Conservation (phyloP, 2,329 filamentous ascomycete species). For the Colletotrichum sp. region DNA sequence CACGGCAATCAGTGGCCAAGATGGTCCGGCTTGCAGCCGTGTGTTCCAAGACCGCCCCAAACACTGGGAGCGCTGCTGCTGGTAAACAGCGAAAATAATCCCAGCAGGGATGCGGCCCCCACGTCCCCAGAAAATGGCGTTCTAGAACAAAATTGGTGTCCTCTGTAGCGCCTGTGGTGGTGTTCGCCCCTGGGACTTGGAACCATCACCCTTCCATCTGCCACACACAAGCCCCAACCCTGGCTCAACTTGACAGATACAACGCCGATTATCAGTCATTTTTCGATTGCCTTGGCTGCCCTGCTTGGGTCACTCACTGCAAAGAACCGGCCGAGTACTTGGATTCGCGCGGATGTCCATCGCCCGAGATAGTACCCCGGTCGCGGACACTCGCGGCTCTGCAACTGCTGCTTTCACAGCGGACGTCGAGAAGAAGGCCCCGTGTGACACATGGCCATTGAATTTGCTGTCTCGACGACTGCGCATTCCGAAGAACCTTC, state of each 20-base stretch:
- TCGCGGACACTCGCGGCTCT: not conserved
- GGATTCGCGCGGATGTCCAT: not conserved
- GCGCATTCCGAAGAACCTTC: not conserved
- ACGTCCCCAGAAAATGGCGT: constrained; percentile 20
- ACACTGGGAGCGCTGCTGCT: not conserved
- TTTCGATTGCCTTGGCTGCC: not conserved
- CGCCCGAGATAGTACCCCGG: not conserved
- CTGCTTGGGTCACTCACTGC: not conserved
- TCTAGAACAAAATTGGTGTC: constrained; percentile 21
- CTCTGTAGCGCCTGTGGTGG: not conserved
- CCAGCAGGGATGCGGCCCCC: constrained; percentile 19
- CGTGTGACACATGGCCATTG: not conserved
- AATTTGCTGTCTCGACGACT: not conserved
- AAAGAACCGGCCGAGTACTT: constrained; percentile 7
- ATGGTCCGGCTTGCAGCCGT: not conserved
- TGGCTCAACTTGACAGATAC: not conserved
- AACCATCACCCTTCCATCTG: not conserved
- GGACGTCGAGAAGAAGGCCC: not conserved
- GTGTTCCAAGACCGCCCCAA: not conserved
- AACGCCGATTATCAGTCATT: not conserved
- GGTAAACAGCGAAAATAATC: constrained; percentile 13
- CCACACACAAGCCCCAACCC: not conserved
- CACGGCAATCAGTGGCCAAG: not conserved
- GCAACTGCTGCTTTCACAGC: not conserved
- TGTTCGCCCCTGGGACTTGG: constrained; percentile 13